These are phyloP conservation scores for Apophysomyces variabilis DNA, from an alignment of 371 early-diverging fungal species.

Conservation along the genomic window DNA sequence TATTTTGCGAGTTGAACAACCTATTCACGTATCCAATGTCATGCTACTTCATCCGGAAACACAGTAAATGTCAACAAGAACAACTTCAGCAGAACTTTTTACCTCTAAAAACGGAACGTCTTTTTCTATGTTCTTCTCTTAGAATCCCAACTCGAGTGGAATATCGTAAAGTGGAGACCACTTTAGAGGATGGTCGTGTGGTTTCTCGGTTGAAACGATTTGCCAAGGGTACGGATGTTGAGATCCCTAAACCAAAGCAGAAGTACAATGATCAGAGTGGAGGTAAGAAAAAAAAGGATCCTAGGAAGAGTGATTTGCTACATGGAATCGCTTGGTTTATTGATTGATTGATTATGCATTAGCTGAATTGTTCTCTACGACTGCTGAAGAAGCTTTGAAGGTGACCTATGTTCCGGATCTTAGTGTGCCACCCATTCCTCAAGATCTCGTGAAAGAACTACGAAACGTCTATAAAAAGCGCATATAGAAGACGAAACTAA, in stretches of 20 bases:
- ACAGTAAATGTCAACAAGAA: conserved; percentile 36
- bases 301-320: too few relatives aligned
- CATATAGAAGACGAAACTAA: background rate
- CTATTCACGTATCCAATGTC: conserved; percentile 56
- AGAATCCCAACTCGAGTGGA: conserved; percentile 49
- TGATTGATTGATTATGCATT: background rate
- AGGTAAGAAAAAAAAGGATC: conserved; percentile 18
- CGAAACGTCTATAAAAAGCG: conserved; percentile 46
- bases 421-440: conserved; percentile 40
- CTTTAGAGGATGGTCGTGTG: conserved; percentile 43
- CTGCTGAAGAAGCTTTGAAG: conserved; percentile 35
- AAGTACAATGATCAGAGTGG: conserved; percentile 44
- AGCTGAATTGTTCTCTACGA: conserved; percentile 44
- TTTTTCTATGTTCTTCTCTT: background rate
- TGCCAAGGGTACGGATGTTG: conserved; percentile 50
- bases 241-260: conserved; percentile 48
- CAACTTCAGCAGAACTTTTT: too few relatives aligned
- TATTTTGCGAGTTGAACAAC: conserved; percentile 47
- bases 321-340: too few relatives aligned
- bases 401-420: conserved; percentile 38
- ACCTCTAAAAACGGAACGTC: too few relatives aligned
- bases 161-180: conserved; percentile 43
- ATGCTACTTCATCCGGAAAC: conserved; percentile 58
- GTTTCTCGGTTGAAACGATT: conserved; percentile 45
- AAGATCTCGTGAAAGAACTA: conserved; percentile 43